Percentiles rank a stretch among this genome's conserved stretches.
Evolutionary conservation across 495 filamentous ascomycete genomes (phyloP).

Genomic region (Neurospora intermedia): DNA sequence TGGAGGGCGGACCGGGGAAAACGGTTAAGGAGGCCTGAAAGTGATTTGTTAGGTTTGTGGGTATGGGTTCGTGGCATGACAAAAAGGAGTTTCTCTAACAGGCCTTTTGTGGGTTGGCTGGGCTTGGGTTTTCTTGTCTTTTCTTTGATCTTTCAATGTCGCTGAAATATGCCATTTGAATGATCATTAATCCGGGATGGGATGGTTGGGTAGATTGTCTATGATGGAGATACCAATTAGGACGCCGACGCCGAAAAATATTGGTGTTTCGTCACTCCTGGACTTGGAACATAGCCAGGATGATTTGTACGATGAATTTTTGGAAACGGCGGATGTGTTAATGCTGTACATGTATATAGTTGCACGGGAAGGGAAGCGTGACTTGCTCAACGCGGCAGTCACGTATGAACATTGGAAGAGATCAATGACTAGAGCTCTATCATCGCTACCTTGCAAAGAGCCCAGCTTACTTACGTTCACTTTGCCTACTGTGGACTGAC

Average conservation of each 20-base stretch:
- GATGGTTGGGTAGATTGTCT: not conserved
- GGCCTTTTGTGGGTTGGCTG: not conserved
- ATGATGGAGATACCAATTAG: not conserved
- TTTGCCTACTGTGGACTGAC: no score
- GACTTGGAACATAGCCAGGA: not conserved
- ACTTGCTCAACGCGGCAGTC: not conserved
- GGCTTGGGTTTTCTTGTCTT: not conserved
- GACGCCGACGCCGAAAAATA: not conserved
- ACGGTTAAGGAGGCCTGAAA: not conserved
- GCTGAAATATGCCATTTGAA: not conserved
- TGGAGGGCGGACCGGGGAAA: not conserved
- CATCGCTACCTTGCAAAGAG: no score
- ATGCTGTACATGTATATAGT: not conserved
- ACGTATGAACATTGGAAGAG: not conserved
- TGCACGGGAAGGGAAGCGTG: not conserved
- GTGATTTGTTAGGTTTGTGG: not conserved
- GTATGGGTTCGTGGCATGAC: not conserved
- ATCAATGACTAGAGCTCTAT: not conserved
- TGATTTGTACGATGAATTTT: not conserved
- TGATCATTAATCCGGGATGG: not conserved
- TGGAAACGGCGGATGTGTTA: not conserved
- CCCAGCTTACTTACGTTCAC: no score
- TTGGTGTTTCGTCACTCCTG: not conserved
- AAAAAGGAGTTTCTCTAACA: not conserved
- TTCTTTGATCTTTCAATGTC: not conserved